Conservation (phyloP, 495 filamentous ascomycete genomes). For the Penicillium desertorum region DNA sequence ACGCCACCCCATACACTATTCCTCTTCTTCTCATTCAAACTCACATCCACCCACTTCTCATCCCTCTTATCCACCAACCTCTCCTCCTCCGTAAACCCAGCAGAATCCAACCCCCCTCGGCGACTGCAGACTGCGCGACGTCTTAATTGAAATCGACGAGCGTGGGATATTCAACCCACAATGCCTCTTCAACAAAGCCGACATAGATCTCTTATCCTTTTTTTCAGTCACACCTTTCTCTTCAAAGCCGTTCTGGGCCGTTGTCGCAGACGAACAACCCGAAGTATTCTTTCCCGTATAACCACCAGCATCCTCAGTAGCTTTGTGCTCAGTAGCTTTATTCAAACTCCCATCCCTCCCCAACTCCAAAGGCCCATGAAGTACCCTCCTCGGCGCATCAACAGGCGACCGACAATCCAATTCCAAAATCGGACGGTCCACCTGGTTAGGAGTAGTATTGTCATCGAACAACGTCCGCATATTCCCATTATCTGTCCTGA, state of each 20-base stretch:
- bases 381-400: conserved; percentile 13
- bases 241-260: background rate
- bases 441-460: background rate
- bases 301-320: background rate
- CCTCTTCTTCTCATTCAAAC: conserved; percentile 11
- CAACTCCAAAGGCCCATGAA: conserved; percentile 19
- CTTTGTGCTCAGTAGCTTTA: too few species aligned
- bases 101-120: conserved; percentile 19
- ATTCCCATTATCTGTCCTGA: conserved; percentile 15
- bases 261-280: background rate
- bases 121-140: conserved; percentile 1
- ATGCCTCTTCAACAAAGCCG: conserved; percentile 13
- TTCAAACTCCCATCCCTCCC: background rate
- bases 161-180: conserved; percentile 17
- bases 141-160: conserved; percentile 20
- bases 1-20: conserved; percentile 17
- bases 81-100: conserved; percentile 18
- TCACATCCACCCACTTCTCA: conserved; percentile 23
- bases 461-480: conserved; percentile 20
- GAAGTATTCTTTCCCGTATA: background rate
- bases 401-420: conserved; percentile 19
- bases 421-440: conserved; percentile 18
- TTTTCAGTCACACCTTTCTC: background rate
- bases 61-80: conserved; percentile 15
- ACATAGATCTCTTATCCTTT: conserved; percentile 20